A percentile compares a stretch with the other conserved stretches of the same genome.
Conservation (phyloP, 495 filamentous ascomycete genomes). For the Xylaria sp. region DNA sequence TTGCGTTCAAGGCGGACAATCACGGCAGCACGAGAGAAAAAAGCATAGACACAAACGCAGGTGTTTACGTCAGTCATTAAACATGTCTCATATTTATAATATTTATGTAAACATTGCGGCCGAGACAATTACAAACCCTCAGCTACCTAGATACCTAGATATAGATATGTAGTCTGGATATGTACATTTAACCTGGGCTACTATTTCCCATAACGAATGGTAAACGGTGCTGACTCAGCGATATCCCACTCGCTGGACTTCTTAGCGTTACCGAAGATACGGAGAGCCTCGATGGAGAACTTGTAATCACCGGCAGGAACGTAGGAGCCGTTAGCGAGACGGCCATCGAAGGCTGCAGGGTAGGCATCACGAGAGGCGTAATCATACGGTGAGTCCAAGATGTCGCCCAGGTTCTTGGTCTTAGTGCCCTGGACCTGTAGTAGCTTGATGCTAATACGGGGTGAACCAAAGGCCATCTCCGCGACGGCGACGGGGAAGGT, state of each 20-base stretch:
- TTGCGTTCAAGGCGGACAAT: background rate
- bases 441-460: slow-evolving; percentile 51
- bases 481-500: slow-evolving; percentile 45
- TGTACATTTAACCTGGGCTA: background rate
- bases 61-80: slow-evolving; percentile 13
- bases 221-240: slow-evolving; percentile 46
- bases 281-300: slow-evolving; percentile 51
- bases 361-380: slow-evolving; percentile 50
- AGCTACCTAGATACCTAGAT: no score
- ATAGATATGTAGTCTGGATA: no score
- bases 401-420: slow-evolving; percentile 44
- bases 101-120: slow-evolving; percentile 7
- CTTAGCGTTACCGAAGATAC: slow-evolving; percentile 49
- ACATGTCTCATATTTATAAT: slow-evolving; percentile 17
- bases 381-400: slow-evolving; percentile 49
- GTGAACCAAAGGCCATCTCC: slow-evolving; percentile 52
- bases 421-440: slow-evolving; percentile 43
- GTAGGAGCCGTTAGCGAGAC: slow-evolving; percentile 48
- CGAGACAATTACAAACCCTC: background rate
- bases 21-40: background rate
- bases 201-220: slow-evolving; percentile 31
- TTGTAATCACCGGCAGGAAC: slow-evolving; percentile 55
- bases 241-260: slow-evolving; percentile 47
- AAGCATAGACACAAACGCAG: background rate
- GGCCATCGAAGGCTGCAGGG: slow-evolving; percentile 49